Evolutionary conservation across 257 asterid species (phyloP), one percentile per base, ranked within the genome.

Genomic region (Pogostemon cablin): DNA sequence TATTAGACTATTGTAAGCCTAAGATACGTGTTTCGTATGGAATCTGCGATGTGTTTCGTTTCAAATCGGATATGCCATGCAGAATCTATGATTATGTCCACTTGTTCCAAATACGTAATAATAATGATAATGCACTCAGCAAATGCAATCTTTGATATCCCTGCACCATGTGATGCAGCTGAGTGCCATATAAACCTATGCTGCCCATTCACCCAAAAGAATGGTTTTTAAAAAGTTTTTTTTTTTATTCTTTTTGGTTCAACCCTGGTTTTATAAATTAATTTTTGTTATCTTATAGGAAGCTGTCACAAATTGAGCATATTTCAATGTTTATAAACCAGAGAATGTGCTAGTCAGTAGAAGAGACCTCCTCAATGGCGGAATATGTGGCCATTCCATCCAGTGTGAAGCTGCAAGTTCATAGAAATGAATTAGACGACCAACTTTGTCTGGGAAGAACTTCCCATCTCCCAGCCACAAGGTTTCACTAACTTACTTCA

Each of bases 321-420:
- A 39, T 80, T 74, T 75, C 55, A 52, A 69, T 78, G 85, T 60
- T 56, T 20, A 7, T 71, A 20, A 61, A 70, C 69, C 58, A 53
- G 78, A 53, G 67, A 74, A 72, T 72, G 75, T 43, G 75, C 77
- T 87, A 80, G 83, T 77, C 73, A 67, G 69, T 72, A 64, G 79
- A 43, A 57, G 73, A 9, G 40, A 74, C 67, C 54, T 43, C 40
- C 35, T 32, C 43, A 75, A 90, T 92, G 98, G 84, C 90, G 40
- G 90, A 85, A 69, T 74, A 73, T 78, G 79, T 78, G 39, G 87
- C 88, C 79, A 53, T 81, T 68, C 78, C 83, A 10, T 81, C 80
- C 40, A 59, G 58, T 74, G 76, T 67, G 61, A 87, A 83, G 86
- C 85, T 84, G 80, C 87, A 76, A 69, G 73, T 69, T 74, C 76